These are phyloP conservation scores for Daphne laureola DNA, from an alignment of 441 rosid species.

Conservation along the genomic window DNA sequence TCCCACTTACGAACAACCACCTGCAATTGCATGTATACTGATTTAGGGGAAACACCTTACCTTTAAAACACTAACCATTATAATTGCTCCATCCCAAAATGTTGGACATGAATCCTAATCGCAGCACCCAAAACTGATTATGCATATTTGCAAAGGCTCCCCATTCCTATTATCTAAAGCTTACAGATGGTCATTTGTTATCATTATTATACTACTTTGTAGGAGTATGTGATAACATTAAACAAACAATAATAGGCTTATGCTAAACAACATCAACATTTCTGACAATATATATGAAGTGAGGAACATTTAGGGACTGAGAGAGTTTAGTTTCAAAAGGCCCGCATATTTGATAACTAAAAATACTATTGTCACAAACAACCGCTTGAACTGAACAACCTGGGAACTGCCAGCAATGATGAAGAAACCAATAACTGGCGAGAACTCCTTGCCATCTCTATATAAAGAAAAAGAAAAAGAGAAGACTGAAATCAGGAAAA, in stretches of 20 bases:
- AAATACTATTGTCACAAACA: background rate
- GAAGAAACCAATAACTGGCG: slow-evolving; percentile 74
- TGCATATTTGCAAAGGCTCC: too few species aligned
- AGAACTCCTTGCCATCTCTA: slow-evolving; percentile 82
- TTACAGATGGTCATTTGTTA: too few species aligned
- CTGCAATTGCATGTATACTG: slow-evolving; percentile 20
- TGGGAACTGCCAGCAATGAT: slow-evolving; percentile 47
- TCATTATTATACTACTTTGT: too few species aligned
- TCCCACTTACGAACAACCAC: slow-evolving; percentile 77
- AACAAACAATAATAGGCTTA: too few species aligned
- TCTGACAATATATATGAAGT: background rate
- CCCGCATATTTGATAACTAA: background rate
- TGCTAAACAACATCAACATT: background rate
- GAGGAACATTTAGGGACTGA: background rate
- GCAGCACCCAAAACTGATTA: too few species aligned
- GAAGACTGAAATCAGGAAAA: background rate
- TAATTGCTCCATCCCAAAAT: too few species aligned
- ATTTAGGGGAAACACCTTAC: background rate
- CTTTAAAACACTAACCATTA: too few species aligned
- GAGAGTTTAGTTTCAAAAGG: too few species aligned
- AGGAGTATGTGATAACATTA: too few species aligned
- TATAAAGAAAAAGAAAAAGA: slow-evolving; percentile 7
- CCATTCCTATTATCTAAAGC: too few species aligned
- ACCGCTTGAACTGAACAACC: slow-evolving; percentile 24
- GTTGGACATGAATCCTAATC: too few species aligned